These are phyloP conservation scores for Microascus cirrosus DNA, from an alignment of 2,329 filamentous ascomycete species.

Conservation along the genomic window DNA sequence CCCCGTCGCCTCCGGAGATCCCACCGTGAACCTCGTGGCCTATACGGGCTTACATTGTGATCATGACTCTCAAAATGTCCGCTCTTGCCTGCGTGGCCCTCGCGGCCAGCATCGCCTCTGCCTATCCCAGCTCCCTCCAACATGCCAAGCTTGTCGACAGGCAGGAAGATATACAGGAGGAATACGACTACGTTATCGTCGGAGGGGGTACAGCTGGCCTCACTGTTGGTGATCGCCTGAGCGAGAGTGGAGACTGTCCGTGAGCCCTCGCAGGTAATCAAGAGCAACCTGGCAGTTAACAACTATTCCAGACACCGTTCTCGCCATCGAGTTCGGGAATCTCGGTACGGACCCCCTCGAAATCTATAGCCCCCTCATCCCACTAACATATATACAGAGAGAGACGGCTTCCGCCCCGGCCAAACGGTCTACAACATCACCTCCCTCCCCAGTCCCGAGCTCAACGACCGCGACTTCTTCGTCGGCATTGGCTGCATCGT, in stretches of 20 bases:
- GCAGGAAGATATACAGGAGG: slow-evolving; percentile 1
- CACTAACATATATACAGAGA: slow-evolving; percentile 9
- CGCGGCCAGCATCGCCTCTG: neutral
- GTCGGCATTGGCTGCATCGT: slow-evolving; percentile 20
- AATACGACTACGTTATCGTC: slow-evolving; percentile 22
- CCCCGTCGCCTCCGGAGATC: no score
- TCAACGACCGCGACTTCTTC: slow-evolving; percentile 11
- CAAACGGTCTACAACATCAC: slow-evolving; percentile 9
- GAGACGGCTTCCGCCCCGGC: slow-evolving; percentile 8
- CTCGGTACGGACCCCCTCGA: slow-evolving; percentile 8
- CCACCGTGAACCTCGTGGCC: neutral
- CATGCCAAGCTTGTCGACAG: neutral
- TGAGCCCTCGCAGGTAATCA: neutral
- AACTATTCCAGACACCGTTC: slow-evolving; percentile 7
- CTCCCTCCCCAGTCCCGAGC: slow-evolving; percentile 8
- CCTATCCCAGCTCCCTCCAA: neutral
- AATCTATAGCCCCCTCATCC: neutral
- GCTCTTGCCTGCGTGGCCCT: neutral
- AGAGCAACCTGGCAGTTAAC: neutral
- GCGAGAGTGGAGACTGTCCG: slow-evolving; percentile 21
- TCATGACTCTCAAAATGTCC: neutral
- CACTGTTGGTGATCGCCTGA: slow-evolving; percentile 24
- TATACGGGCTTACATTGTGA: neutral
- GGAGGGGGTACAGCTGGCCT: slow-evolving; percentile 32
- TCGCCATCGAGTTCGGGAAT: slow-evolving; percentile 11